Conservation (phyloP, 306 rosid species). For the Carpinus fangiana region DNA sequence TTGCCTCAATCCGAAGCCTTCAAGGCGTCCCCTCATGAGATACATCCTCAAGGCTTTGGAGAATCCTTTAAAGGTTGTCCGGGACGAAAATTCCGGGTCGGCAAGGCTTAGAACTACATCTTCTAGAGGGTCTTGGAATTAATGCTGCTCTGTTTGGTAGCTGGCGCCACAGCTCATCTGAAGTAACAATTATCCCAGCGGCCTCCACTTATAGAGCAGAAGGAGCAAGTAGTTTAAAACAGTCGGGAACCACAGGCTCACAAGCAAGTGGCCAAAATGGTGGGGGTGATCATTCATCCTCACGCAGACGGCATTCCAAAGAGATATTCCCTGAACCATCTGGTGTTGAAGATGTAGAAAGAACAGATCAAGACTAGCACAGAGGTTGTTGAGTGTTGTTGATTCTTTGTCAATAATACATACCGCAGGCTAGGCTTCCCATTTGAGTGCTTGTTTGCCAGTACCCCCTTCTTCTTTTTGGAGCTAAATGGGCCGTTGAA, state of each 20-base stretch:
- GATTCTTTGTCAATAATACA: conserved; percentile 61
- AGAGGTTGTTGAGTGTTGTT: conserved; percentile 27
- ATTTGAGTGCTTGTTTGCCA: conserved; percentile 43
- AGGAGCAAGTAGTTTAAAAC: conserved; percentile 74
- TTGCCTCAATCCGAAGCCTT: conserved; percentile 83
- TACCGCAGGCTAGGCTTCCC: conserved; percentile 42
- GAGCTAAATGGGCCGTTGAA: conserved; percentile 27
- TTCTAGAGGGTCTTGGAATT: too few relatives aligned
- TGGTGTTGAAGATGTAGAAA: conserved; percentile 54
- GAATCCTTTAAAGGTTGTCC: conserved; percentile 84
- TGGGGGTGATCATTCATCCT: conserved; percentile 62
- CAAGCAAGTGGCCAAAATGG: conserved; percentile 63
- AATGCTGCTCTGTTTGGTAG: too few relatives aligned
- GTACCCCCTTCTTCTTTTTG: conserved; percentile 27
- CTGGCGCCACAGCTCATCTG: too few relatives aligned
- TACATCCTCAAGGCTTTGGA: conserved; percentile 88
- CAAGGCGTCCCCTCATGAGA: conserved; percentile 85
- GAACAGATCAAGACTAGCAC: conserved; percentile 47
- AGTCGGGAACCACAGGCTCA: conserved; percentile 71
- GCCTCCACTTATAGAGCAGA: too few relatives aligned
- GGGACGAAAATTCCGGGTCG: too few relatives aligned
- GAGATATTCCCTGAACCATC: conserved; percentile 89
- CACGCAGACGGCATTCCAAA: conserved; percentile 59
- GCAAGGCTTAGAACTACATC: too few relatives aligned
- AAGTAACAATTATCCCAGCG: too few relatives aligned